Evolutionary conservation across 2,329 filamentous ascomycete genomes (phyloP), one percentile per base, ranked within the genome.

Genomic region (Davidsoniella neocaledoniae): DNA sequence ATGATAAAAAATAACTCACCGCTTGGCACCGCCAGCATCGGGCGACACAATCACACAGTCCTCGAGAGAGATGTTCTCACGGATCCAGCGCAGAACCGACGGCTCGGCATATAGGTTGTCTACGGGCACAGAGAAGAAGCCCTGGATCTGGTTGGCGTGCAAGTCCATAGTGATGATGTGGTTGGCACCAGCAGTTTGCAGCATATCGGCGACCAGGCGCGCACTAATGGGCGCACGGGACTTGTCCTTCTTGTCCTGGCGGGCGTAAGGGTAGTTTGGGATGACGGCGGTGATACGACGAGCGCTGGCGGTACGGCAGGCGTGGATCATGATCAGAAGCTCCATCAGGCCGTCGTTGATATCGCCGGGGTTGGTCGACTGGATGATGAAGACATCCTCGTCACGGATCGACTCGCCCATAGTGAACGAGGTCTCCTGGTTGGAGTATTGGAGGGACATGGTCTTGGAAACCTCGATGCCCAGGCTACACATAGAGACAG

Each of bases 341-440:
- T 98, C 90, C 90, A 98, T 96, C 53, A 98, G 76, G 46, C 87
- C 87, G 64, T 96, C 90, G 67, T 98, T 98, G 69, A 96, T 93
- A 63, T 95, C 88, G 63, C 90, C 88, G 2, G 90, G 90, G 39
- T 85, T 82, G 44, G 91, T 94, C 21, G 90, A 94, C 68, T 96
- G 90, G 54, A 96, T 73, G 59, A 96, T 94, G 70, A 95, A 96
- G 62, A 95, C 54, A 77, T 96, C 90, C 73, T 96, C 90, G 64
- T 96, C 90, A 66, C 90, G 77, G 50, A 96, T 90, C 55, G 85
- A 93, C 70, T 96, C 90, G 63, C 90, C 88, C 59, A 95, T 93
- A 17, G 87, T 94, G 52, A 96, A 87, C 57, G 81, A 86, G 47
- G 83, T 88, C 63, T 91, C 84, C 60, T 86, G 83, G 64, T 90